Percentiles rank a stretch among this genome's conserved stretches.
Conservation (phyloP, 2,329 filamentous ascomycete genomes). For the Botrytis tulipae region DNA sequence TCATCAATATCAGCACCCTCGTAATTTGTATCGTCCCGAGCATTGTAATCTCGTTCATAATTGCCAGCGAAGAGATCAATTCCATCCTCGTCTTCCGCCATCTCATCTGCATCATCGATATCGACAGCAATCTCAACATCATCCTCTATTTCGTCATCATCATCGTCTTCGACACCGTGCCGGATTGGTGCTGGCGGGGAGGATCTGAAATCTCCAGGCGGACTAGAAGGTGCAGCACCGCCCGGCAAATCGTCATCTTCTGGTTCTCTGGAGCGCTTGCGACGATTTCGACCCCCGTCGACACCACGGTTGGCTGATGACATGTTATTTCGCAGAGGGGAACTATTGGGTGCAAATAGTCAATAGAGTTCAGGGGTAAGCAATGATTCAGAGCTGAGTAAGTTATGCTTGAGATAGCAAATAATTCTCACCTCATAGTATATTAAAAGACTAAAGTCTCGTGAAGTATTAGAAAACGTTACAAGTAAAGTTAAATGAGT, state of each 20-base stretch:
- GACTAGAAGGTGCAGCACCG: slow-evolving; percentile 53
- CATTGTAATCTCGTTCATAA: slow-evolving; percentile 67
- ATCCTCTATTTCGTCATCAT: slow-evolving; percentile 68
- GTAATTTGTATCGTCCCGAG: slow-evolving; percentile 67
- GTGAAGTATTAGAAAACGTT: background rate
- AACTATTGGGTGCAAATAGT: slow-evolving; percentile 53
- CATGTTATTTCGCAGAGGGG: slow-evolving; percentile 77
- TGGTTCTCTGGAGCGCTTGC: slow-evolving; percentile 64
- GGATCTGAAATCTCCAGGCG: slow-evolving; percentile 54
- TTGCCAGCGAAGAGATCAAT: slow-evolving; percentile 75
- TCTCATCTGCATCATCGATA: slow-evolving; percentile 75
- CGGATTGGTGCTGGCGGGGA: slow-evolving; percentile 62
- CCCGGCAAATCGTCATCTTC: slow-evolving; percentile 61
- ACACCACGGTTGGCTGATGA: slow-evolving; percentile 79
- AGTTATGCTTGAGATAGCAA: background rate
- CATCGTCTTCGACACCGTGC: slow-evolving; percentile 61
- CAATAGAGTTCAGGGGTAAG: slow-evolving; percentile 8
- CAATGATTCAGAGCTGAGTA: slow-evolving; percentile 13
- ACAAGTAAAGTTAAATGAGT: background rate
- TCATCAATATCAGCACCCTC: slow-evolving; percentile 73
- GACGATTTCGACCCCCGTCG: slow-evolving; percentile 46
- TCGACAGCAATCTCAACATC: slow-evolving; percentile 71
- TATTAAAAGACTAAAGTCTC: background rate
- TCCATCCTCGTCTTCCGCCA: slow-evolving; percentile 77
- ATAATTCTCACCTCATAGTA: slow-evolving; percentile 34